Evolutionary conservation across 139 green algal species (phyloP), one percentile per base, ranked within the genome.

Genomic region (Eudorina sp.): DNA sequence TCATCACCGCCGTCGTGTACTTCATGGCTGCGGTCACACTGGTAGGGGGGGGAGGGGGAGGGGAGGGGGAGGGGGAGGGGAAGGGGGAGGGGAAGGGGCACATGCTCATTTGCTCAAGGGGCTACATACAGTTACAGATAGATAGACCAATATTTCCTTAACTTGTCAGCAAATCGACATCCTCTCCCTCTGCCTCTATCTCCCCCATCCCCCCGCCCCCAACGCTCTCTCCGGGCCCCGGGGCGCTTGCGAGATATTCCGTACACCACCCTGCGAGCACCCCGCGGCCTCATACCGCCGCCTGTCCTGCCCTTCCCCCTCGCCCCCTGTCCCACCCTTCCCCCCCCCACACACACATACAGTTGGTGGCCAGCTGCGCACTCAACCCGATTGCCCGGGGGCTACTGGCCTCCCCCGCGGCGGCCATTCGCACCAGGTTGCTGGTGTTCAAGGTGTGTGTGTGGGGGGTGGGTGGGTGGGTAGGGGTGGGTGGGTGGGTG

Each of bases 301-400:
- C n/a, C n/a, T n/a, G n/a, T n/a, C n/a, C n/a, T n/a, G n/a, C 43
- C 6, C 45, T 60, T 38, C 45, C 27, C 23, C 9, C 6, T 34
- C 1, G 8, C 5, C 6, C 27, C 7, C 25, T 51, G 4, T 29
- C 2, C 43, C 5, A 14, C 51, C 11, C 48, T 45, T 40, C 9
- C 19, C n/a, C n/a, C n/a, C n/a, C n/a, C n/a, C n/a, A n/a, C n/a
- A n/a, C n/a, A n/a, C n/a, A n/a, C 27, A 36, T 19, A 36, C 78
- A 85, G 78, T 7, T 88, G 45, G 82, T 88, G 31, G 82, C 64
- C 14, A 34, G 14, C 27, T 88, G 82, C 66, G 82, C 68, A 7
- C 46, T 80, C 13, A 88, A 64, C 64, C 82, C 82, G 25, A 21
- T 88, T 43, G 64, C 64, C 11, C n/a, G 29, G 23, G 64, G 82